These are phyloP conservation scores for Lepidium sativum DNA, from an alignment of 345 rosid species.

Conservation along the genomic window DNA sequence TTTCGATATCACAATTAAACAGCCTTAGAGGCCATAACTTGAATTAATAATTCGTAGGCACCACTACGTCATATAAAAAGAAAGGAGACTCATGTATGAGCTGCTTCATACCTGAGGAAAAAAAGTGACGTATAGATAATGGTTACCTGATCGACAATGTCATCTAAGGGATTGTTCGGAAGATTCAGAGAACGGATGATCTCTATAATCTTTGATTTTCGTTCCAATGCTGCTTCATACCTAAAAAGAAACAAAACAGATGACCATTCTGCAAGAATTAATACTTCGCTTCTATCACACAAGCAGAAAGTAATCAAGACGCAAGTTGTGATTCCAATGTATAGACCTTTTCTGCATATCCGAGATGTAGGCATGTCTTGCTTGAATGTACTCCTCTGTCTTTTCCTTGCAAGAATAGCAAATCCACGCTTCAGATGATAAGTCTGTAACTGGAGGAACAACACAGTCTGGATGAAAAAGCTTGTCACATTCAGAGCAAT, in stretches of 20 bases:
- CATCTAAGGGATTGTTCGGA: constrained; percentile 97
- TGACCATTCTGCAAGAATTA: background rate
- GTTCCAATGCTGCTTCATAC: constrained; percentile 80
- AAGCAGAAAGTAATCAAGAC: constrained; percentile 8
- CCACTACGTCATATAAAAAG: background rate
- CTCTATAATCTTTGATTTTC: constrained; percentile 82
- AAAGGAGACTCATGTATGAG: constrained; percentile 7
- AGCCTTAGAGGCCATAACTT: constrained; percentile 8
- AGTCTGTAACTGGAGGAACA: constrained; percentile 71
- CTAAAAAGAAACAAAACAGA: constrained; percentile 30
- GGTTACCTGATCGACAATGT: constrained; percentile 86
- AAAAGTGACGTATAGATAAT: background rate
- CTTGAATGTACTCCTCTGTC: constrained; percentile 87
- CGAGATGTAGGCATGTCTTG: constrained; percentile 51
- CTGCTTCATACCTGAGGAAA: background rate
- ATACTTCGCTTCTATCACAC: constrained; percentile 1
- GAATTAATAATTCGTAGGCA: constrained; percentile 10
- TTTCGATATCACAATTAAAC: constrained; percentile 2
- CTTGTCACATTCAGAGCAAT: constrained; percentile 89
- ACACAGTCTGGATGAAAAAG: constrained; percentile 82
- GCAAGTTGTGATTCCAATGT: background rate
- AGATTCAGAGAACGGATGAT: constrained; percentile 81
- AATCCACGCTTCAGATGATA: constrained; percentile 70
- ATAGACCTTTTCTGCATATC: constrained; percentile 69
- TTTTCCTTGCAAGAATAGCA: constrained; percentile 95